Conservation (phyloP, 2,329 filamentous ascomycete species). For the Fusarium sp. region DNA sequence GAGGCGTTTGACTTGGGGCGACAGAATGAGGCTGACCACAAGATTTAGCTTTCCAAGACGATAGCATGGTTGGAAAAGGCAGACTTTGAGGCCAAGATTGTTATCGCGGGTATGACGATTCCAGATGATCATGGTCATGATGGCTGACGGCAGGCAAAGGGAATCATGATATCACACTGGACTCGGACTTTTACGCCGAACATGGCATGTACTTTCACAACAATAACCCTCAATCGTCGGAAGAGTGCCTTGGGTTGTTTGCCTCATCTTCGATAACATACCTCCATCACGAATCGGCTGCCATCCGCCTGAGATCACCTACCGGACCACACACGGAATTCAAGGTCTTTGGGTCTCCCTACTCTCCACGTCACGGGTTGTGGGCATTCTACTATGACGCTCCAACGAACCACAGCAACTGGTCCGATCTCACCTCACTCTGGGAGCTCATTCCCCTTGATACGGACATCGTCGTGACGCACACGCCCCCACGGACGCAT, state of each 20-base stretch:
- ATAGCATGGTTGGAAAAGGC: slow-evolving; percentile 76
- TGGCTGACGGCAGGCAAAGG: slow-evolving; percentile 57
- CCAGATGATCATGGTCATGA: background rate
- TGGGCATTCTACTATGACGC: slow-evolving; percentile 77
- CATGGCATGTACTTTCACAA: slow-evolving; percentile 68
- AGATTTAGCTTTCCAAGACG: slow-evolving; percentile 64
- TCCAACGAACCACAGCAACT: slow-evolving; percentile 30
- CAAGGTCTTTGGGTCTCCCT: slow-evolving; percentile 78
- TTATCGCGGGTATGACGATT: slow-evolving; percentile 69
- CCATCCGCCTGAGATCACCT: slow-evolving; percentile 65
- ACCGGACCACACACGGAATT: slow-evolving; percentile 70
- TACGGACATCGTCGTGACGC: slow-evolving; percentile 76
- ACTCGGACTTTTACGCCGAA: slow-evolving; percentile 69
- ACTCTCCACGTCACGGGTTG: slow-evolving; percentile 65
- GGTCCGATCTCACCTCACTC: slow-evolving; percentile 50
- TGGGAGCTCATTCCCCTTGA: slow-evolving; percentile 73
- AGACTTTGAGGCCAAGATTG: slow-evolving; percentile 76
- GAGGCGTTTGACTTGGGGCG: background rate
- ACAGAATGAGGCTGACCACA: slow-evolving; percentile 14
- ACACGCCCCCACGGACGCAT: slow-evolving; percentile 73
- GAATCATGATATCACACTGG: slow-evolving; percentile 81
- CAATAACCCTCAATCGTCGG: slow-evolving; percentile 63
- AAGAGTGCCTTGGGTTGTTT: slow-evolving; percentile 67
- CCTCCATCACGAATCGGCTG: slow-evolving; percentile 68
- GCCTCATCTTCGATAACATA: slow-evolving; percentile 71